Evolutionary conservation across 768 basidiomycete genomes (phyloP).

Genomic region (Amanita subjunquillea): DNA sequence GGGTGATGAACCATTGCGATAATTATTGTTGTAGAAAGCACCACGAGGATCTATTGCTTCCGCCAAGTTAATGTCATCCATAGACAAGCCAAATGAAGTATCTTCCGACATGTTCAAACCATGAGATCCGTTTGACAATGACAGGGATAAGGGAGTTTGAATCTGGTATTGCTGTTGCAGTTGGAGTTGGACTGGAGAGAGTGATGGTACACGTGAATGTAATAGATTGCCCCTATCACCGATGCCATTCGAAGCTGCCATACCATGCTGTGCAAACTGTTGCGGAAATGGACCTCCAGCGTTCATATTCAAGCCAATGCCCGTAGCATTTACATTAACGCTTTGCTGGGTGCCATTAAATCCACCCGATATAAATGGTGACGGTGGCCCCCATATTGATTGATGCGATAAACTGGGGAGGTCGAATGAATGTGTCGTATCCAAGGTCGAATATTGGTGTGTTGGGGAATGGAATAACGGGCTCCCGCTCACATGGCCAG

Average conservation of each 20-base stretch:
- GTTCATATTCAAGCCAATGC: neutral
- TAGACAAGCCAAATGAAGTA: neutral
- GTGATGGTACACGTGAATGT: neutral
- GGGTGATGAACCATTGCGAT: neutral
- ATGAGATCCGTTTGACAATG: neutral
- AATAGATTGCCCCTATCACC: neutral
- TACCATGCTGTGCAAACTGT: conserved; percentile 7
- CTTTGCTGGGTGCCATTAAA: conserved; percentile 22
- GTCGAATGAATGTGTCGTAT: conserved; percentile 16
- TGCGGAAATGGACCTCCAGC: conserved; percentile 3
- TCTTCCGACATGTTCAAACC: neutral
- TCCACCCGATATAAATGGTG: conserved; percentile 16
- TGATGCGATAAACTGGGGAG: conserved; percentile 21
- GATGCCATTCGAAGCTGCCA: conserved; percentile 3
- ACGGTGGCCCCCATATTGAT: conserved; percentile 22
- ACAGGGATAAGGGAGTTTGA: neutral
- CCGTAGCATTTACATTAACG: conserved; percentile 9
- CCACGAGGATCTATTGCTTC: neutral
- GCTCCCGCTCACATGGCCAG: conserved; percentile 12
- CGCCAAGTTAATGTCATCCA: neutral
- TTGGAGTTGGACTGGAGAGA: conserved; percentile 1
- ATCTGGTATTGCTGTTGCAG: neutral
- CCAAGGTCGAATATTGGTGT: conserved; percentile 13
- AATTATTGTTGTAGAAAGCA: neutral
- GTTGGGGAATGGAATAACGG: conserved; percentile 3